Base-by-base conservation (phyloP, 2,329 filamentous ascomycete species). In the Conoideocrella luteorostrata region DNA sequence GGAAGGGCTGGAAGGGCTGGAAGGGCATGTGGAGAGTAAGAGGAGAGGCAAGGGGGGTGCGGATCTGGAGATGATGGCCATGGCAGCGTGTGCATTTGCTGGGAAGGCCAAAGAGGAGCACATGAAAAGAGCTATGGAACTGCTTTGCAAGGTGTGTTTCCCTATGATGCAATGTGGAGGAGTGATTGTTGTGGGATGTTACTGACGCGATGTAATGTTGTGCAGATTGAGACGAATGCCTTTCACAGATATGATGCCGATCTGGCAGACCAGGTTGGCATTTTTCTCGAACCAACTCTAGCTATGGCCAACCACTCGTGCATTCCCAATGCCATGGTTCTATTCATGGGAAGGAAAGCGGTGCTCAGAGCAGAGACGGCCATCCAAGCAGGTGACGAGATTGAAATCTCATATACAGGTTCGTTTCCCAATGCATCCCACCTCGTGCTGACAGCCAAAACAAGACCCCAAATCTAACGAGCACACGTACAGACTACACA, bases 241-340 rank as follows among this genome's bases (percentile, higher is more conserved):
- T 83, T 83, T 55, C 75, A 77, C 52, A 65, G 75, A 41, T 65
- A 66, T 21, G 76, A 81, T 41, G 57, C 62, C 2, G 76, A 82
- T 51, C 57, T 73, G 7, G 33, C 30, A 11, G 72, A 68, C 1
- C 65, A 73, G 43, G 65, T 71, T 1, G 78, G 77, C 20, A 64
- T 80, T 23, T 82, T 77, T 48, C 61, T 82, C 29, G 74, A 80
- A 49, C 67, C 74, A 1, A 68, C 59, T 4, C 62, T 80, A 33
- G 74, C 77, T 46, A 78, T 81, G 71, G 69, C 70, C 18, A 83
- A 84, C 49, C 80, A 84, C 55, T 78, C 77, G 0, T 84, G 80
- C 49, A 56, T 72, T 3, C 79, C 79, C 4, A 82, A 80, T 50
- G 76, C 78, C 2, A 65, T 71, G 38, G 73, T 83, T 13, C 68